Base-by-base conservation (phyloP, 805 yeast genomes). In the Soucietia sequanensis region DNA sequence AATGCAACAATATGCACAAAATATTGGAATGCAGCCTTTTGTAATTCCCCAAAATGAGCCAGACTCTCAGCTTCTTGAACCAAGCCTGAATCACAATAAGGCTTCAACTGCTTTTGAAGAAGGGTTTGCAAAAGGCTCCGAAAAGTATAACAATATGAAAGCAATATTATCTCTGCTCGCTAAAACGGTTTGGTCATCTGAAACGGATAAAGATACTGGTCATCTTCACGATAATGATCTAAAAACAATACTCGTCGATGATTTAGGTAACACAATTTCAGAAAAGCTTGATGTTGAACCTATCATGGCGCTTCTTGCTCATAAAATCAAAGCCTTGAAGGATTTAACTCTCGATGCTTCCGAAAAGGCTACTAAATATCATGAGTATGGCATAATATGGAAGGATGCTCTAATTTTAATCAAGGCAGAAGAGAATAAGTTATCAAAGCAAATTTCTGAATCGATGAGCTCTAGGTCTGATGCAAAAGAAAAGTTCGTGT, bases 261-360 rank as follows among this genome's bases (percentile, higher is more conserved):
- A 67, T 38, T 33, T 32, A 6, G 46, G 51, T 21, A 68, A 68
- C 43, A 60, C 68, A 2, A 53, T 68, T 6, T 42, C 44, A 0
- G 50, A 53, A 15, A 63, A 62, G 43, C 38, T 64, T 12, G 62
- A 65, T 38, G 34, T 62, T 8, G 58, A 46, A n/a, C 70, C 70
- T 2, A 52, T 68, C 2, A 25, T 56, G 3, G 42, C 48, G 5
- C 49, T 62, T 7, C 38, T 68, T n/a, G 48, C 52, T 9, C 56
- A 48, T 18, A 61, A 56, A 34, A 43, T 41, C 11, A 58, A 47
- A 14, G 68, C 64, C 0, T 46, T 60, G 15, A 42, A 42, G 6
- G 63, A 52, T 22, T 34, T 61, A 22, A 42, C 50, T 3, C 36
- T 47, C 2, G 38, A 46, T 8, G 38, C 62, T 2, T 58, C 69